A percentile compares a stretch with the other conserved stretches of the same genome.
phyloP scores from a whole-genome alignment of 179 eudicot genomes.

The Silene coronaria region DNA sequence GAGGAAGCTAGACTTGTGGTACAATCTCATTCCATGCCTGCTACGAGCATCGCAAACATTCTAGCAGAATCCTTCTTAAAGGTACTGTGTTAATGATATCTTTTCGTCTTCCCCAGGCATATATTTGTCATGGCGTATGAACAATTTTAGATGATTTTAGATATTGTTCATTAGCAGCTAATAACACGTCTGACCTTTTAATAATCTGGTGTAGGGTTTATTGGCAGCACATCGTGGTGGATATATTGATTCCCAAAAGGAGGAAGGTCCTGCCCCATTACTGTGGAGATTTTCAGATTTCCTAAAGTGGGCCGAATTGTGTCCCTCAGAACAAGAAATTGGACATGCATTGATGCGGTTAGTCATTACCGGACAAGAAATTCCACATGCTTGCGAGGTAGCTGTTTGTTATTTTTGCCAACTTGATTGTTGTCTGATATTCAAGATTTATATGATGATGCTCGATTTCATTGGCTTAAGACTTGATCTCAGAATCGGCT shows the following conservation, averaged over 20 bases:
- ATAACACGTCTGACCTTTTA: conserved; percentile 9
- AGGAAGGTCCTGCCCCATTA: conserved; percentile 98
- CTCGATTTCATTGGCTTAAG: not conserved
- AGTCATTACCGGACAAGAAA: conserved; percentile 95
- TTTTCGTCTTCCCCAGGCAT: not conserved
- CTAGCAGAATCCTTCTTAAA: conserved; percentile 91
- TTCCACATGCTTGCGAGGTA: conserved; percentile 99
- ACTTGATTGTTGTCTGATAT: not conserved
- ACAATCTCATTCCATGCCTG: conserved; percentile 77
- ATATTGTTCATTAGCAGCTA: not conserved
- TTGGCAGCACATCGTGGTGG: conserved; percentile 99
- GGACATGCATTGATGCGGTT: conserved; percentile 97
- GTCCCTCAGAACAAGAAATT: conserved; percentile 94
- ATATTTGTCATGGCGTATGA: not conserved
- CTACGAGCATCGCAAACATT: conserved; percentile 80
- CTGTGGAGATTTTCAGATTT: conserved; percentile 97
- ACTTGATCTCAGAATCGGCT: not conserved
- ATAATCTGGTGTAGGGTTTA: conserved; percentile 56
- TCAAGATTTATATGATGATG: not conserved
- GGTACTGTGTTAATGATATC: conserved; percentile 33
- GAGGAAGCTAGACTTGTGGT: conserved; percentile 80
- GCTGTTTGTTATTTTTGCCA: not conserved
- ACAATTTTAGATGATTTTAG: not conserved
- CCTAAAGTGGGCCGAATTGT: conserved; percentile 93
- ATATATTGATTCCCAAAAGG: conserved; percentile 93